Evolutionary conservation across 257 asterid species (phyloP).

Genomic region (Penstemon newberryi): DNA sequence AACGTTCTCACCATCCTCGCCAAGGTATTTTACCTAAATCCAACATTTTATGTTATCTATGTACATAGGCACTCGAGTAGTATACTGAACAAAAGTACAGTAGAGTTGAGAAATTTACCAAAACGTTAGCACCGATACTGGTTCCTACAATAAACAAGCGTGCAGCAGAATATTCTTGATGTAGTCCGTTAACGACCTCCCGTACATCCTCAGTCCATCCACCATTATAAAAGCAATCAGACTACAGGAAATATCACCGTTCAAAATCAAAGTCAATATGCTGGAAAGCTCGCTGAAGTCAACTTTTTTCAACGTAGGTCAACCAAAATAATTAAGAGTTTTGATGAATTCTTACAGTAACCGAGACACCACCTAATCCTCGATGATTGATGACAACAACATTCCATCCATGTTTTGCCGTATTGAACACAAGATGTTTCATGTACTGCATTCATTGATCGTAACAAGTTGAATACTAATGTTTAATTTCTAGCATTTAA

Average conservation of each 20-base stretch:
- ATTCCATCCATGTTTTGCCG: slow-evolving; percentile 71
- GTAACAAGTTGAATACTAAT: not conserved
- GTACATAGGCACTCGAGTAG: not conserved
- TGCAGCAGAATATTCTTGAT: slow-evolving; percentile 55
- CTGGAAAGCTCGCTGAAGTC: not conserved
- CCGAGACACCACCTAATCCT: slow-evolving; percentile 80
- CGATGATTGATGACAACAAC: slow-evolving; percentile 87
- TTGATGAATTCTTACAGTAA: slow-evolving; percentile 44
- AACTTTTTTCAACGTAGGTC: not conserved
- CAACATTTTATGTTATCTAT: slow-evolving; percentile 1
- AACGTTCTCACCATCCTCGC: slow-evolving; percentile 73
- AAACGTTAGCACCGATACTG: slow-evolving; percentile 76
- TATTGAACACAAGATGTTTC: slow-evolving; percentile 65
- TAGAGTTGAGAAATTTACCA: slow-evolving; percentile 41
- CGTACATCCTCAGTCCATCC: slow-evolving; percentile 82
- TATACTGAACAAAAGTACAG: slow-evolving; percentile 12
- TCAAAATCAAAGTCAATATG: slow-evolving; percentile 12
- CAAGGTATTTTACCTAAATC: slow-evolving; percentile 70
- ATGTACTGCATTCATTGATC: slow-evolving; percentile 56
- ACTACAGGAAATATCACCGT: slow-evolving; percentile 38
- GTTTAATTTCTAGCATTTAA: too few species aligned
- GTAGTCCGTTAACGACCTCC: slow-evolving; percentile 53
- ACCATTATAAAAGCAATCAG: slow-evolving; percentile 80
- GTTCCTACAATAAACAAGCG: slow-evolving; percentile 74
- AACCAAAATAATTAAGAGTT: not conserved